Evolutionary conservation across 352 stramenopile species (phyloP).

Genomic region (Globisporangium polare): DNA sequence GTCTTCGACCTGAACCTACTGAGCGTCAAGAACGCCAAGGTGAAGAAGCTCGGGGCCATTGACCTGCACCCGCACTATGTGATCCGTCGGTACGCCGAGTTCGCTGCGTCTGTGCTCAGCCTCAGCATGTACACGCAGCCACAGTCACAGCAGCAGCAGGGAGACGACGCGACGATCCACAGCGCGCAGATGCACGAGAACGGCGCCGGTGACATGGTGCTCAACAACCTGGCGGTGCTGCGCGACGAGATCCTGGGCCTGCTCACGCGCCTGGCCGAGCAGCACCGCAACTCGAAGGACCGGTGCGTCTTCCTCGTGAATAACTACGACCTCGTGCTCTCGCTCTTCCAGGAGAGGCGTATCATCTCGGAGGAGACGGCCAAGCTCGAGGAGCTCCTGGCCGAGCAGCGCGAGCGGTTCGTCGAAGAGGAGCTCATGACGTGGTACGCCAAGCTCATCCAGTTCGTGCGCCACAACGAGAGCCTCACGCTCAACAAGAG

Average conservation of each 20-base stretch:
- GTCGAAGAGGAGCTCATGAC: constrained; percentile 94
- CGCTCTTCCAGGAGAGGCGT: constrained; percentile 93
- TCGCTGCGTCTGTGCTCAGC: constrained; percentile 94
- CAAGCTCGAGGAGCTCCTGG: constrained; percentile 93
- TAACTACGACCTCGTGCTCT: constrained; percentile 96
- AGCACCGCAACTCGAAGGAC: constrained; percentile 92
- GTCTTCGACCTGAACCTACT: constrained; percentile 96
- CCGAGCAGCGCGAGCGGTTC: constrained; percentile 94
- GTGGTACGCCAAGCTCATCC: constrained; percentile 96
- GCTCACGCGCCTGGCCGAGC: constrained; percentile 84
- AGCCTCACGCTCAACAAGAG: constrained; percentile 52
- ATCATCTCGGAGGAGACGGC: constrained; percentile 93
- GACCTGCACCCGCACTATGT: constrained; percentile 97
- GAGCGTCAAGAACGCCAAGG: constrained; percentile 85
- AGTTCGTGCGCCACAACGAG: constrained; percentile 97
- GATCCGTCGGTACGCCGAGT: constrained; percentile 95
- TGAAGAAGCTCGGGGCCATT: constrained; percentile 90
- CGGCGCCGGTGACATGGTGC: constrained; percentile 91
- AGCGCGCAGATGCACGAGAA: constrained; percentile 81
- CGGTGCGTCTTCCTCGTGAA: constrained; percentile 98
- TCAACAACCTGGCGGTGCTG: constrained; percentile 88
- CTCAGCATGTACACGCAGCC: constrained; percentile 78
- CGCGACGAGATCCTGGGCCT: constrained; percentile 79
- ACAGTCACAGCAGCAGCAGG: constrained; percentile 17
- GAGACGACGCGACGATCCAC: constrained; percentile 35